Base-by-base conservation (phyloP, 2,329 filamentous ascomycete genomes). In the Colletotrichum chlorophyti region DNA sequence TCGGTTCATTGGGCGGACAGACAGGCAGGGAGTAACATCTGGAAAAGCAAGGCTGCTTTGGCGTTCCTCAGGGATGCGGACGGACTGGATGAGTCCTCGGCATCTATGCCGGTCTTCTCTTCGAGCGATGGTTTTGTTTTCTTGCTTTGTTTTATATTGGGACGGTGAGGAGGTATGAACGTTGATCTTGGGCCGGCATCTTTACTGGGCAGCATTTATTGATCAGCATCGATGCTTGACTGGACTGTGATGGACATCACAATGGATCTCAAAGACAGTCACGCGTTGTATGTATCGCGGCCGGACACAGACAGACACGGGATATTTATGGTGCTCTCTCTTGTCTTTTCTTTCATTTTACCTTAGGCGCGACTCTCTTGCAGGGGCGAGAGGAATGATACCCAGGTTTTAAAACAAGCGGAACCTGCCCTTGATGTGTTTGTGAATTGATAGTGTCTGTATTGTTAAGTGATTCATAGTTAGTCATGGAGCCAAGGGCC, bases 371-470 rank as follows among this genome's bases (percentile, higher is more conserved):
- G 51, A 55, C 43, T 59, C 49, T 31, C 26, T 47, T 42, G 48
- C 43, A 52, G 40, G 41, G 38, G 53, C 58, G 41, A 60, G 53
- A 46, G 58, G 58, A 60, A 60, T 58, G 58, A 60, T 60, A 60
- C 46, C 58, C 58, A 42, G 47, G 46, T 50, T 40, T 19, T 23
- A 35, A 50, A 53, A 41, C 14, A 5, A 48, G 14, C 32, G 35
- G 23, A 48, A 37, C n/a, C n/a, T n/a, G n/a, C n/a, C n/a, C n/a
- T n/a, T n/a, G n/a, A n/a, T n/a, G n/a, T n/a, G n/a, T n/a, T n/a
- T n/a, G n/a, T n/a, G n/a, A n/a, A n/a, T n/a, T n/a, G n/a, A n/a
- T 31, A 7, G 27, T 31, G 27, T 12, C 27, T 31, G n/a, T n/a
- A n/a, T n/a, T n/a, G n/a, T n/a, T n/a, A n/a, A n/a, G n/a, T n/a